phyloP scores from a whole-genome alignment of 73 alveolate species.

The Symbiodinium natans region DNA sequence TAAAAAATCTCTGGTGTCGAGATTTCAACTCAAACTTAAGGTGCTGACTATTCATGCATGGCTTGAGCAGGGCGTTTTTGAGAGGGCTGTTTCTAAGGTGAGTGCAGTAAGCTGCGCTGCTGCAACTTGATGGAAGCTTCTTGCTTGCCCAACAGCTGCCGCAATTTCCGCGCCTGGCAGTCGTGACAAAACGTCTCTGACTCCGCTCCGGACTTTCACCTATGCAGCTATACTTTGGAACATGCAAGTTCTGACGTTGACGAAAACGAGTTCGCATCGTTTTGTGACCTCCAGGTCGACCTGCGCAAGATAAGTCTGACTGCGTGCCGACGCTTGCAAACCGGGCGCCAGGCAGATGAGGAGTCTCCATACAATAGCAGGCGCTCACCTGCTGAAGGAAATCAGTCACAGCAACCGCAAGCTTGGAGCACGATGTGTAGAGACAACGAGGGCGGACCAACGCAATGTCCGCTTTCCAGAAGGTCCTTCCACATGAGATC shows the following conservation, averaged over 20 bases:
- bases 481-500: slow-evolving; percentile 35
- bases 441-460: background rate
- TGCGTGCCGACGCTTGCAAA: no score
- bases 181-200: background rate
- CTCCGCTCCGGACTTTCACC: background rate
- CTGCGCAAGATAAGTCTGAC: background rate
- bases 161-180: slow-evolving; percentile 58
- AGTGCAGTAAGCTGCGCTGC: slow-evolving; percentile 11
- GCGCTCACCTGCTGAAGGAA: slow-evolving; percentile 25
- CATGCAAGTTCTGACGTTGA: slow-evolving; percentile 13
- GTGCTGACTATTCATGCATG: background rate
- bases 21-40: background rate
- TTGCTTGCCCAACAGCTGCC: slow-evolving; percentile 67
- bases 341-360: slow-evolving; percentile 45
- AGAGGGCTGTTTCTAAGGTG: no score
- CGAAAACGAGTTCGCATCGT: slow-evolving; percentile 68
- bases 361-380: slow-evolving; percentile 48
- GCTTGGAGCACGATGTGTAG: no score
- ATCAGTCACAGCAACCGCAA: background rate
- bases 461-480: slow-evolving; percentile 35
- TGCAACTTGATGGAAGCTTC: slow-evolving; percentile 78
- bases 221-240: background rate
- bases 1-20: background rate
- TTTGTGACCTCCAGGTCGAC: slow-evolving; percentile 15
- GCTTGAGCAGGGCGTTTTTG: no score